Evolutionary conservation across 495 filamentous ascomycete species (phyloP).

Genomic region (Neurospora intermedia): DNA sequence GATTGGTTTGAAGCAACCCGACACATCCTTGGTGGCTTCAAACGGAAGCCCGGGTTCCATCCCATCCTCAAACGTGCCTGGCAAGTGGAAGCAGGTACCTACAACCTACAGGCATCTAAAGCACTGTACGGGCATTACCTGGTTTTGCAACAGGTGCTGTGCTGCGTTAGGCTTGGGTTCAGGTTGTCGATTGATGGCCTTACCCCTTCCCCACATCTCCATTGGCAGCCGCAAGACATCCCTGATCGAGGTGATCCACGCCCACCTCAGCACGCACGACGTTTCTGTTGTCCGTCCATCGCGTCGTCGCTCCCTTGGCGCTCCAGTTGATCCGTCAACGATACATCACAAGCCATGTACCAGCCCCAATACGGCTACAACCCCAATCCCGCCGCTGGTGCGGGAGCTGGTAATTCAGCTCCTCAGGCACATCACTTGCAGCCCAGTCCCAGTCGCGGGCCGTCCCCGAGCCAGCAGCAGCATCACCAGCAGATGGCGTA

Average conservation of each 20-base stretch:
- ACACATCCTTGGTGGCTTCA: background rate
- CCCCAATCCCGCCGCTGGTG: slow-evolving; percentile 25
- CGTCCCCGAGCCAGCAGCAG: slow-evolving; percentile 29
- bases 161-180: background rate
- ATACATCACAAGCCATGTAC: slow-evolving; percentile 34
- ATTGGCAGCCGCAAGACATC: slow-evolving; percentile 19
- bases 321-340: slow-evolving; percentile 13
- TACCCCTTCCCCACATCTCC: slow-evolving; percentile 26
- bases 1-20: background rate
- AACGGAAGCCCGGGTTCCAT: background rate
- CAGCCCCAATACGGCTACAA: slow-evolving; percentile 35
- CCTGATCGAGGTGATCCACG: slow-evolving; percentile 18
- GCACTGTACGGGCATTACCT: background rate
- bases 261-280: slow-evolving; percentile 6
- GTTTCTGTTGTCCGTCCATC: slow-evolving; percentile 15
- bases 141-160: background rate
- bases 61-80: background rate
- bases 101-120: background rate
- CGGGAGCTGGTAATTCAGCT: slow-evolving; percentile 23
- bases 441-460: slow-evolving; percentile 21
- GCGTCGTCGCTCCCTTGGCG: slow-evolving; percentile 8
- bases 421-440: slow-evolving; percentile 24
- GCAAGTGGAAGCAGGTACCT: background rate
- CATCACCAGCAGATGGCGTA: slow-evolving; percentile 32
- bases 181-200: slow-evolving; percentile 13